Base-by-base conservation (phyloP, 2,329 filamentous ascomycete genomes). In the Tetracladium maxilliforme region DNA sequence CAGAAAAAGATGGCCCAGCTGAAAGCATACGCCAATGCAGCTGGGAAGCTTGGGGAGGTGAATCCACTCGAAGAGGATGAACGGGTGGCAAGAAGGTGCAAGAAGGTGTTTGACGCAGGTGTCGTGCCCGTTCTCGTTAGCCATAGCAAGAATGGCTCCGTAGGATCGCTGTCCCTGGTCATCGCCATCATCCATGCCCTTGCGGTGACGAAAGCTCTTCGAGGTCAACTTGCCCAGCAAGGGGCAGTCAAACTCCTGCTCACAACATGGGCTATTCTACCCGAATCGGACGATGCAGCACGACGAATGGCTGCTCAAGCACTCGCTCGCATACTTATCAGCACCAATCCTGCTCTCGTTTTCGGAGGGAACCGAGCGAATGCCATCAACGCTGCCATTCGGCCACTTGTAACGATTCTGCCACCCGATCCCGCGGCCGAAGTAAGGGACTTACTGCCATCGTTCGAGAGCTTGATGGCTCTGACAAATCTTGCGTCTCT, bases 401-500 rank as follows among this genome's bases (percentile, higher is more conserved):
- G 81, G 1, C 83, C 87, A 1, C 66, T 98, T 2, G 52, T 79
- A 6, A 71, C 70, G 12, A 76, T 95, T 27, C 63, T 95, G 10
- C 54, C 66, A 0, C 67, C 71, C 6, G 70, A 79, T 25, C 65
- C 71, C 5, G 54, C 58, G 3, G 56, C 62, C 3, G 68, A 74
- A 22, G 68, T 69, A 2, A 69, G 76, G 25, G 80, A 93, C 46
- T 67, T 95, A 10, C 64, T 98, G 1, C 84, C 90, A 0, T 74
- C 79, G 1, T 98, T 95, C 38, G 90, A 98, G 50, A 66, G 78
- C 1, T 64, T 98, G 7, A 77, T 95, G 47, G 87, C 90, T 0
- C 66, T 98, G 18, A 95, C 90, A 1, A 98, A 98, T 39, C 67
- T 98, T 6, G 90, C 87, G 0, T 92, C 82, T 0, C 68, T 75